These are phyloP conservation scores for Elsinoe arachidis DNA, from an alignment of 2,329 filamentous ascomycete species.

Conservation along the genomic window DNA sequence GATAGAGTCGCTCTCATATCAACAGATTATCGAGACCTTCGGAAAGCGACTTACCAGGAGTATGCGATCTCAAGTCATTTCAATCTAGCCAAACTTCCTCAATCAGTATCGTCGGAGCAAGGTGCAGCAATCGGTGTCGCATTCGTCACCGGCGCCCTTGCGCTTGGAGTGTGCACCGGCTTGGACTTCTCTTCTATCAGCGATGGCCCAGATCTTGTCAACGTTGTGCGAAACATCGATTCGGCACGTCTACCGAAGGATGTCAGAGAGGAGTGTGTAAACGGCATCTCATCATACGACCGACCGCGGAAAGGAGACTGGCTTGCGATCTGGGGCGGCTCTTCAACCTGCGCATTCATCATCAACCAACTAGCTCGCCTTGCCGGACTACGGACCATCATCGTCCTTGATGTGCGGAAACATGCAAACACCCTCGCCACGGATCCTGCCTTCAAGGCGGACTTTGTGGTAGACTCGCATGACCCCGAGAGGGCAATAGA, in stretches of 20 bases:
- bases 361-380: constrained; percentile 55
- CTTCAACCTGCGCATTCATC: constrained; percentile 23
- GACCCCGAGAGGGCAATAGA: constrained; percentile 56
- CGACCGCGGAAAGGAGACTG: constrained; percentile 53
- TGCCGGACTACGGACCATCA: constrained; percentile 55
- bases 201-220: constrained; percentile 44
- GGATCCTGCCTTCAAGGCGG: constrained; percentile 35
- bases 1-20: constrained; percentile 51
- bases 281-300: constrained; percentile 44
- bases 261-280: constrained; percentile 54
- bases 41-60: constrained; percentile 64
- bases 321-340: constrained; percentile 67
- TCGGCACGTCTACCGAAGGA: constrained; percentile 49
- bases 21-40: constrained; percentile 63
- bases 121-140: constrained; percentile 61
- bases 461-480: constrained; percentile 61
- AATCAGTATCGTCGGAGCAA: constrained; percentile 42
- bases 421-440: constrained; percentile 53
- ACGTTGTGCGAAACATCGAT: constrained; percentile 41
- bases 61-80: constrained; percentile 57
- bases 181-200: constrained; percentile 49
- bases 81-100: constrained; percentile 56
- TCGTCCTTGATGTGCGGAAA: constrained; percentile 57
- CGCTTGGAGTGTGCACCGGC: constrained; percentile 61
- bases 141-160: constrained; percentile 59